Base-by-base conservation (phyloP, 805 yeast genomes). In the Candida berthetii region DNA sequence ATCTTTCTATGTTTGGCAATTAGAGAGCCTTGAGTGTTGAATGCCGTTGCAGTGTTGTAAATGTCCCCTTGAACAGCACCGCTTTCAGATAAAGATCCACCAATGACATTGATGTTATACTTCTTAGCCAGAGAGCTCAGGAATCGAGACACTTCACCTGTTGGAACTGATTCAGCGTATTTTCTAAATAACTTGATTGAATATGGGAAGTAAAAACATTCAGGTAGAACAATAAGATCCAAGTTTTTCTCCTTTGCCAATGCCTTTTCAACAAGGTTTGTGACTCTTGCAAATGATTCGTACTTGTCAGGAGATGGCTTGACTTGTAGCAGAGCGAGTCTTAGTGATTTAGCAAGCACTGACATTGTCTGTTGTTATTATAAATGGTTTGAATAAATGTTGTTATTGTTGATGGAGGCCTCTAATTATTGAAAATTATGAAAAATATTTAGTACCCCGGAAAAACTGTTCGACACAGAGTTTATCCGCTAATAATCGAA, bases 171-270 rank as follows among this genome's bases (percentile, higher is more conserved):
- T 60, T 91, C 99, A 5, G 96, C 87, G 58, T 91, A 90, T 47
- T 85, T 78, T 10, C 83, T 76, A 64, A 91, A 91, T 45, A 90
- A 82, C 43, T 78, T 77, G 16, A 87, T 95, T 0, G 95, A 81
- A 58, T 91, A 91, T 4, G 97, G 97, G 3, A 96, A 85, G 59
- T 90, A 91, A 74, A 89, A 90, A 66, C 96, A 89, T 65, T 91
- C 97, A 4, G 99, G 99, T 27, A 93, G 68, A 48, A 93, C 87
- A 10, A 93, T 76, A 34, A 91, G 68, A 53, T 90, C 85, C 7
- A 82, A 75, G 7, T 80, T 76, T 14, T 76, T 70, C n/a, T 80
- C 74, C 40, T 65, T 56, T 4, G 42, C 27, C 32, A 81, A 47
- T 1, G 97, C 96, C 36, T 73, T 72, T 14, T 67, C 66, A 20